Base-by-base conservation (phyloP, 352 stramenopile species). In the Pythium utonaiense region DNA sequence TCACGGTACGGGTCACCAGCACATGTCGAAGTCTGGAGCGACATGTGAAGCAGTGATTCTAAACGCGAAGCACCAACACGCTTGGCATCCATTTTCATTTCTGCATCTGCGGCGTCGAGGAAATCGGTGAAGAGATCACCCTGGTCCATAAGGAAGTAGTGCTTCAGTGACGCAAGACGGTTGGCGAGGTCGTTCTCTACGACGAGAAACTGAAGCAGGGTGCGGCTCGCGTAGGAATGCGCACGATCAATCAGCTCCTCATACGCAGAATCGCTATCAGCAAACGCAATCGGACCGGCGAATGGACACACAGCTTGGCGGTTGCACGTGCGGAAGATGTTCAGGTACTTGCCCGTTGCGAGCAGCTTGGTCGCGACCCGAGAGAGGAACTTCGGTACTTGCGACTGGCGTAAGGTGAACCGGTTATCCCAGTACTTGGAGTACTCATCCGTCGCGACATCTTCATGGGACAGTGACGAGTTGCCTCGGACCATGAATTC, bases 41-140 rank as follows among this genome's bases (percentile, higher is more conserved):
- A 96, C 27, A 98, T 79, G 34, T 96, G 88, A 0, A 99, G 73
- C 17, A 98, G 80, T 22, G 95, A 96, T 66, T 99, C 95, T 24
- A 99, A 62, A 0, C 93, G 80, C 9, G 88, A 84, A 5, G 95
- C 56, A 21, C 91, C 90, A 40, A 97, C 69, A 58, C 97, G 98
- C 60, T 94, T 72, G 17, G 85, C 83, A 16, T 81, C 73, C 54
- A 90, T 58, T 57, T 93, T 93, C 13, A 99, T 79, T 62, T 99
- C 97, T 34, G 85, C 80, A 66, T 98, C 95, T 0, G 97, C 97
- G 5, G 92, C 77, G 64, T 99, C 95, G 69, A 99, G 91, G 71
- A 99, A 99, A 61, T 99, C 90, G 14, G 98, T 89, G 57, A 99
- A 98, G 60, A 99, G 98, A 62, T 99, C 97, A 27, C 97, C 97